Evolutionary conservation across 1,284 basidiomycete genomes (phyloP), one percentile per base, ranked within the genome.

Genomic region (Tilletia setariae): DNA sequence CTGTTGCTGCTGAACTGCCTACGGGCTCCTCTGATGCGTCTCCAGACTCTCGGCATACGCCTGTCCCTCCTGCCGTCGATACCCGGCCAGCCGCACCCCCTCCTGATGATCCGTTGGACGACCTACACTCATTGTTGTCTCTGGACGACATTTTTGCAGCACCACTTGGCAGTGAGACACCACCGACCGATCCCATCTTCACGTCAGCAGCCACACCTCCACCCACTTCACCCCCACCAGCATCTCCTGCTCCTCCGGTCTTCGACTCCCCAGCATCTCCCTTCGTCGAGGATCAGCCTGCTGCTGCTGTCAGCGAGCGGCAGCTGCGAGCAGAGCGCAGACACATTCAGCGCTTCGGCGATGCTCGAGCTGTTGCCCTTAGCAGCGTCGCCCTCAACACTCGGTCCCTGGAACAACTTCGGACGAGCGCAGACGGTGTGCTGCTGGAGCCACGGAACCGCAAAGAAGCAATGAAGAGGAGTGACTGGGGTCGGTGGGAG

Each of bases 271-370:
- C 35, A 6, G 6, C 35, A 1, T 77, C 79, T 0, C 68, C 76
- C 0, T 82, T 81, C 64, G 74, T 76, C 16, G 80, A 82, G 67
- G 73, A 76, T 43, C 76, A 79, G 66, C 78, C 78, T 21, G 28
- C 63, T 21, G 71, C 76, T 9, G 80, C 80, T 67, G 67, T 79
- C 63, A 81, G 80, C 70, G 79, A 81, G 67, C 79, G 80, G 40
- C 79, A 79, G 0, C 72, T 82, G 32, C 81, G 80, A 79, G 80
- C 79, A 13, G 80, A 81, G 70, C 73, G 75, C 63, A 80, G 77
- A 69, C 71, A 72, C 32, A 47, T 68, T 1, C 67, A 68, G 16
- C 68, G 70, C 25, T 43, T 63, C n/a, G 81, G 72, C 65, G 74
- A 79, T 63, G 53, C 63, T 0, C n/a, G n/a, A n/a, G 67, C 70